Conservation (phyloP, 495 filamentous ascomycete species). For the Penicillium argentinense region DNA sequence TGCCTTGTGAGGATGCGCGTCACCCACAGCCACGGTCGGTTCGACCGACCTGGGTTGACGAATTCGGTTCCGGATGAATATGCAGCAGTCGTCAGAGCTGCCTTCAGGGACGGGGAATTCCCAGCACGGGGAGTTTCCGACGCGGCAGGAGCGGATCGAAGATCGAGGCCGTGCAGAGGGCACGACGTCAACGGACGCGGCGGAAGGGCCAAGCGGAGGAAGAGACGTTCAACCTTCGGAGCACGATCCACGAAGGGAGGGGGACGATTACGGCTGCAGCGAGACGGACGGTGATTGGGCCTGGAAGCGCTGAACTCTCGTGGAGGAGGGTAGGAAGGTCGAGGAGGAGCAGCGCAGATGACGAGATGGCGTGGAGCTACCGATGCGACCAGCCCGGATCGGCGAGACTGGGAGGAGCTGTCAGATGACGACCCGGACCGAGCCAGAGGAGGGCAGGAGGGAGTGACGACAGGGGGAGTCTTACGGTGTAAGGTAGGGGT, state of each 20-base stretch:
- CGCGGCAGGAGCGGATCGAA: slow-evolving; percentile 14
- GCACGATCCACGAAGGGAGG: slow-evolving; percentile 12
- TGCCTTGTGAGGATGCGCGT: slow-evolving; percentile 14
- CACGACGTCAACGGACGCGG: slow-evolving; percentile 17
- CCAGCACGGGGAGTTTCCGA: slow-evolving; percentile 3
- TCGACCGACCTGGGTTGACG: neutral
- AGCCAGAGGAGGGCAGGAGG: slow-evolving; percentile 6
- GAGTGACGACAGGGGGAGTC: neutral
- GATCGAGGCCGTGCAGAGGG: neutral
- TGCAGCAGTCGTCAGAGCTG: too few species aligned
- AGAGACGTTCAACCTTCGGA: slow-evolving; percentile 21
- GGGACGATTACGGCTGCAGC: slow-evolving; percentile 15
- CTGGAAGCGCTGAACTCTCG: slow-evolving; percentile 25
- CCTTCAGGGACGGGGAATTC: neutral
- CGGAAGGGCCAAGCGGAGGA: slow-evolving; percentile 15
- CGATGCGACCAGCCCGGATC: slow-evolving; percentile 30
- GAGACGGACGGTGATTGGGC: slow-evolving; percentile 23
- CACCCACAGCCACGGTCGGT: neutral
- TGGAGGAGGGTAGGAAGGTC: slow-evolving; percentile 14
- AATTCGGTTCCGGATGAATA: neutral
- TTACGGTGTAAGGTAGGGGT: neutral
- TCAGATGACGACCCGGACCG: slow-evolving; percentile 31
- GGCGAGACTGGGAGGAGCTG: slow-evolving; percentile 19
- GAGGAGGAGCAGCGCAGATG: slow-evolving; percentile 17
- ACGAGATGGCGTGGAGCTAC: slow-evolving; percentile 32